These are phyloP conservation scores for Chenopodium quinoa DNA, from an alignment of 148 eudicot species.

Conservation along the genomic window DNA sequence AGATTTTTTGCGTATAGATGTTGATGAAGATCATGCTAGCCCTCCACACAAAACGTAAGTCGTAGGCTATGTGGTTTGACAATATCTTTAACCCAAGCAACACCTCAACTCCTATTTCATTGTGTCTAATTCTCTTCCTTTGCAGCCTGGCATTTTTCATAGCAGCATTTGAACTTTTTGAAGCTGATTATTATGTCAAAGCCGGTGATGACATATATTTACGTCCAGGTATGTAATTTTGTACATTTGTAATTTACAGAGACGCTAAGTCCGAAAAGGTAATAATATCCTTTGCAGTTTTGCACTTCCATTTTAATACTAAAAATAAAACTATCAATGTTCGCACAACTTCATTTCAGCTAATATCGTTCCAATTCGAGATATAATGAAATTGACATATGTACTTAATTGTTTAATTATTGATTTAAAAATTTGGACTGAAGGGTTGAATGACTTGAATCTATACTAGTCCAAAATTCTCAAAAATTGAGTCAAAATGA, in stretches of 20 bases:
- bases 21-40: conserved; percentile 53
- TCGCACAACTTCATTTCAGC: no score
- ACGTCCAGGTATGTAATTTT: conserved; percentile 51
- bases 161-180: conserved; percentile 65
- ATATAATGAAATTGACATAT: no score
- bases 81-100: not conserved
- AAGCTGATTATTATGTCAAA: conserved; percentile 69
- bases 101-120: not conserved
- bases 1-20: conserved; percentile 58
- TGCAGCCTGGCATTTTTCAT: conserved; percentile 69
- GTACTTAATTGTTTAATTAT: no score
- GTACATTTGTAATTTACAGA: not conserved
- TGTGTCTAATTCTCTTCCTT: conserved; percentile 3
- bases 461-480: not conserved
- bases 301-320: no score
- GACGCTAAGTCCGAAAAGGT: not conserved
- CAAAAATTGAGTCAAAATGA: no score
- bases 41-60: conserved; percentile 61
- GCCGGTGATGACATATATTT: conserved; percentile 72
- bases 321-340: no score
- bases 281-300: no score
- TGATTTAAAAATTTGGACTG: no score
- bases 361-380: no score
- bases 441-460: not conserved
- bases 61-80: not conserved